These are phyloP conservation scores for Knoxdaviesia proteae DNA, from an alignment of 2,329 filamentous ascomycete genomes.

Conservation along the genomic window DNA sequence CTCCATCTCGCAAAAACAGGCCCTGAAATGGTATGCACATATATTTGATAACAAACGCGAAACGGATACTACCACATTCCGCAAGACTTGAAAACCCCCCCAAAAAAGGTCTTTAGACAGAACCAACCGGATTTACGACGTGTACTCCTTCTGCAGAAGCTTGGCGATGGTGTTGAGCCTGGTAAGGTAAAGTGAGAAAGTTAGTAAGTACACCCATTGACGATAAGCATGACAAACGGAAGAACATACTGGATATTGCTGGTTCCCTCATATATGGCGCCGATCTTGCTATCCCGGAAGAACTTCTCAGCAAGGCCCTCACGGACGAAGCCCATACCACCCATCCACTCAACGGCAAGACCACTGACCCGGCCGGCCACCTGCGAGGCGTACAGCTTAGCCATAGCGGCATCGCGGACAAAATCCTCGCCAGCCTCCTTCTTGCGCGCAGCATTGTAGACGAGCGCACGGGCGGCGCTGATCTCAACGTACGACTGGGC, in stretches of 20 bases:
- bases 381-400: conserved; percentile 85
- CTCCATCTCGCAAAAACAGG: not conserved
- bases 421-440: conserved; percentile 97
- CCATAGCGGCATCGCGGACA: conserved; percentile 91
- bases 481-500: conserved; percentile 94
- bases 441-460: conserved; percentile 91
- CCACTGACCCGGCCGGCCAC: conserved; percentile 74
- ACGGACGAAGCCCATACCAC: conserved; percentile 94
- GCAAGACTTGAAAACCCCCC: not conserved
- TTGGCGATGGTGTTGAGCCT: conserved; percentile 44
- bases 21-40: not conserved
- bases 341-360: conserved; percentile 94
- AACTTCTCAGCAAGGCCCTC: conserved; percentile 97
- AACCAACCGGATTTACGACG: conserved; percentile 10
- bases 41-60: not conserved
- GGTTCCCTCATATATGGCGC: conserved; percentile 88
- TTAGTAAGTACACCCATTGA: not conserved
- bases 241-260: conserved; percentile 47
- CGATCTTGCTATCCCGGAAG: conserved; percentile 95
- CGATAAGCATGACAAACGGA: not conserved
- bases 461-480: conserved; percentile 68
- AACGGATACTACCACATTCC: not conserved
- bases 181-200: not conserved
- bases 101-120: not conserved
- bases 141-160: conserved; percentile 40